These are phyloP conservation scores for Saccharomycopsis sp. DNA, from an alignment of 805 yeast genomes.

Conservation along the genomic window DNA sequence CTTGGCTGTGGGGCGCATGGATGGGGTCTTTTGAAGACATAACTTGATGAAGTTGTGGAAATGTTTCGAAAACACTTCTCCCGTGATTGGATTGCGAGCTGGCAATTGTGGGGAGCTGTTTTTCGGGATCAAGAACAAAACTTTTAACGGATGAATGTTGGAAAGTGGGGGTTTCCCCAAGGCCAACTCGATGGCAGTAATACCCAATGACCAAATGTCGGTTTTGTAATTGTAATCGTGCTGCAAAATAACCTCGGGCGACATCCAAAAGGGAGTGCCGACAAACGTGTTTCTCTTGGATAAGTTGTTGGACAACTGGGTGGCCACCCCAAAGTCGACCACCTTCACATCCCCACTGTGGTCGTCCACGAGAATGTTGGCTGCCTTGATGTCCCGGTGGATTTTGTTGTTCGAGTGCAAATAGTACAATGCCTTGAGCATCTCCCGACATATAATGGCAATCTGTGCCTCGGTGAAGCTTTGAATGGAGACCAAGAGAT, in stretches of 20 bases:
- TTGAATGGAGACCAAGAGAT: constrained; percentile 46
- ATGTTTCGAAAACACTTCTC: constrained; percentile 31
- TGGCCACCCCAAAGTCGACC: constrained; percentile 92
- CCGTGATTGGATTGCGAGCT: constrained; percentile 21
- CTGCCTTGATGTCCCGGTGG: constrained; percentile 88
- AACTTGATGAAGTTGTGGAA: constrained; percentile 59
- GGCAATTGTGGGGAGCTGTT: constrained; percentile 34
- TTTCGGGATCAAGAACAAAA: constrained; percentile 41
- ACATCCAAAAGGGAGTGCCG: constrained; percentile 98
- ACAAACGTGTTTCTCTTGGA: constrained; percentile 68
- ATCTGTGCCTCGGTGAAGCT: constrained; percentile 50
- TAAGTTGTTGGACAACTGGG: constrained; percentile 61
- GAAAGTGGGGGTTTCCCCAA: constrained; percentile 64
- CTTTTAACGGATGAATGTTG: constrained; percentile 47
- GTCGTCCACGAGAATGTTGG: constrained; percentile 69
- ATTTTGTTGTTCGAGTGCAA: constrained; percentile 65
- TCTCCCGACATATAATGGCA: constrained; percentile 43
- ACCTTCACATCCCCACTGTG: constrained; percentile 58
- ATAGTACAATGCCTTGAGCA: constrained; percentile 53
- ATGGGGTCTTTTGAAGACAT: constrained; percentile 69
- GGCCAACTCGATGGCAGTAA: constrained; percentile 66
- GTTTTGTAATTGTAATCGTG: constrained; percentile 75
- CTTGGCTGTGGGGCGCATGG: constrained; percentile 54
- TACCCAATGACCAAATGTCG: constrained; percentile 92
- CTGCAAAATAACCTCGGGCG: constrained; percentile 80